Evolutionary conservation across 208 protist species (phyloP).

Genomic region (Trypanosoma vivax): DNA sequence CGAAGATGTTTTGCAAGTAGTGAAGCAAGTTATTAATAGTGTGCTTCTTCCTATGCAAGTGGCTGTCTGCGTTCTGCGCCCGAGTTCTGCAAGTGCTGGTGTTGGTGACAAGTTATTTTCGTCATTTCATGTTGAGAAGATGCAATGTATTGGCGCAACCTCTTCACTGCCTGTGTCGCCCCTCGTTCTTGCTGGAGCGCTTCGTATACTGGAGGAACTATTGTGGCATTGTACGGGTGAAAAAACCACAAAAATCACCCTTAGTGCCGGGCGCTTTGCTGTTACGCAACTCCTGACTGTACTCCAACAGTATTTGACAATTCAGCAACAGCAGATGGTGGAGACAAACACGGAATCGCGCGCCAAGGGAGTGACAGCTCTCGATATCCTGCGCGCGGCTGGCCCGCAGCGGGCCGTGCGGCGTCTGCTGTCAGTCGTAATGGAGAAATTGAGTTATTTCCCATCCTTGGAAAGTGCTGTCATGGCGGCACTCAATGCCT

Average conservation of each 20-base stretch:
- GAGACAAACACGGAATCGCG: slow-evolving; percentile 9
- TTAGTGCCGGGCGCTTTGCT: slow-evolving; percentile 8
- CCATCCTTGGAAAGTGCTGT: slow-evolving; percentile 10
- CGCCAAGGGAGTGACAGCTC: slow-evolving; percentile 2
- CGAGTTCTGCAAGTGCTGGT: background rate
- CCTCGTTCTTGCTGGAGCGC: slow-evolving; percentile 8
- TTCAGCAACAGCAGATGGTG: slow-evolving; percentile 47
- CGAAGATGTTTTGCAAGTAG: slow-evolving; percentile 14
- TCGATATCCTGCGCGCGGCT: slow-evolving; percentile 39
- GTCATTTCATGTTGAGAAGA: background rate
- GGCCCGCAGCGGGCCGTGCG: slow-evolving; percentile 46
- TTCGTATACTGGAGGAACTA: slow-evolving; percentile 23
- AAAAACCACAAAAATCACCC: background rate
- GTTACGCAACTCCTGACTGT: slow-evolving; percentile 26
- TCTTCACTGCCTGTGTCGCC: slow-evolving; percentile 11
- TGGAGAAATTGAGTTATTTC: slow-evolving; percentile 1
- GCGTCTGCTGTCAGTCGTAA: slow-evolving; percentile 44
- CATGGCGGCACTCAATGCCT: slow-evolving; percentile 15
- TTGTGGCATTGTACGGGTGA: slow-evolving; percentile 14
- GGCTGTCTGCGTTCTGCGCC: slow-evolving; percentile 26
- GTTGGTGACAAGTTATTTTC: background rate
- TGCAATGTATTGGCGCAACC: background rate
- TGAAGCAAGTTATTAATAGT: slow-evolving; percentile 29
- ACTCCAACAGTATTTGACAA: slow-evolving; percentile 42
- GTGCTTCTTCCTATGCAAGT: slow-evolving; percentile 24